Percentiles rank a stretch among this genome's conserved stretches.
phyloP scores from a whole-genome alignment of 2,329 filamentous ascomycete species.

The Xylaria sp. region DNA sequence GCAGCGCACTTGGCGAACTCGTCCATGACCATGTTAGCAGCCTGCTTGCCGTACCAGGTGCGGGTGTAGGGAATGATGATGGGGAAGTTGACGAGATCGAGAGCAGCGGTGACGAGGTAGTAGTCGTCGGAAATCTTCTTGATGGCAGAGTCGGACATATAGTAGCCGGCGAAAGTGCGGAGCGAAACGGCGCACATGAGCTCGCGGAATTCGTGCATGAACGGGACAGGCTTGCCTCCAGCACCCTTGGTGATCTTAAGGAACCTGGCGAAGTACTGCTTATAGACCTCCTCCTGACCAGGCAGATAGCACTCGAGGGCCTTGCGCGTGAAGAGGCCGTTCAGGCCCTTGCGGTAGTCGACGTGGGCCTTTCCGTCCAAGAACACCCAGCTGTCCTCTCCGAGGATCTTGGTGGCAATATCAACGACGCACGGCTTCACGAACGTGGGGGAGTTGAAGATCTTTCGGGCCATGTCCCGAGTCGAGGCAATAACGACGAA shows the following conservation, averaged over 20 bases:
- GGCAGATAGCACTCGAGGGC: constrained; percentile 88
- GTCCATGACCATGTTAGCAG: constrained; percentile 84
- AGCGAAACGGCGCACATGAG: constrained; percentile 93
- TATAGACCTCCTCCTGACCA: constrained; percentile 89
- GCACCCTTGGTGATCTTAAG: constrained; percentile 73
- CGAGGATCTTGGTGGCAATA: constrained; percentile 88
- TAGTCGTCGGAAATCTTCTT: constrained; percentile 97
- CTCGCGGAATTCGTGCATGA: constrained; percentile 92
- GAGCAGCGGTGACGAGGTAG: constrained; percentile 91
- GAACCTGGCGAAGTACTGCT: constrained; percentile 81
- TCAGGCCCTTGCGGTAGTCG: constrained; percentile 96
- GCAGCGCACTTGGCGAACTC: constrained; percentile 91
- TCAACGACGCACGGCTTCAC: constrained; percentile 98
- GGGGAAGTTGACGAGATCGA: constrained; percentile 98
- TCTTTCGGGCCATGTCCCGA: constrained; percentile 92
- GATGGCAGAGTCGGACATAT: constrained; percentile 86
- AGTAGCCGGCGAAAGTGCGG: constrained; percentile 96
- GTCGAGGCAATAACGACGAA: constrained; percentile 97
- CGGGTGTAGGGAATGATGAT: constrained; percentile 94
- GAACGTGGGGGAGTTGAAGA: constrained; percentile 90
- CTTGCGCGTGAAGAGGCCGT: constrained; percentile 89
- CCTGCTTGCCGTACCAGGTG: constrained; percentile 97
- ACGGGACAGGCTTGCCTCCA: constrained; percentile 75
- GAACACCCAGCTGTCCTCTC: constrained; percentile 94
- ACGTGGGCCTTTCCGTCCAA: constrained; percentile 93